Base-by-base conservation (phyloP, 176 grass and related monocot species). In the Typha latifolia region DNA sequence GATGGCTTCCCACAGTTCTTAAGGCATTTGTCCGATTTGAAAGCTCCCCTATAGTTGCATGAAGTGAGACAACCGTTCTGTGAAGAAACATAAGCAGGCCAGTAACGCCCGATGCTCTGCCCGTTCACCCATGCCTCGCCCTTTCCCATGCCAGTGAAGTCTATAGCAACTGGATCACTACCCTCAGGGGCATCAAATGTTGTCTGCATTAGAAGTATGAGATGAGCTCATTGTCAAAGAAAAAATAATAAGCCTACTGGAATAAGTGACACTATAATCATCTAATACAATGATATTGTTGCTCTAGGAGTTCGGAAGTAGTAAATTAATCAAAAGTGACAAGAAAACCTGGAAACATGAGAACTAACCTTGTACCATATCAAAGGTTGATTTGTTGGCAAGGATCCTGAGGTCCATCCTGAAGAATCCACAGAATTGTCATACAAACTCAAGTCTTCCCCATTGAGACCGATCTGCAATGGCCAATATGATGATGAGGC, bases 1-100 rank as follows among this genome's bases (percentile, higher is more conserved):
- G 95, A 99, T 47, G 95, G 86, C n/a, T 94, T 90, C 14, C 95
- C 86, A 57, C 95, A 99, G 75, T 87, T 94, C 70, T 94, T 94
- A 19, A 83, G 79, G 81, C 95, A 99, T 82, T 99, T 99, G 64
- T 4, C 72, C 0, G 86, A 79, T 71, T 3, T 51, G 23, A 80
- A 99, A 68, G 73, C 1, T 72, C 95, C 95, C 81, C 79, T 90
- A 49, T 94, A 99, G 75, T 82, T 81, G 73, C 95, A 99, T 8
- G 79, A 83, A 49, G 71, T 69, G 63, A 73, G 69, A 22, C 95
- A 99, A 16, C 89, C 95, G 12, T 66, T 90, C 64, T 70, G 78
- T 32, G 89, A 77, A 67, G 95, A 62, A 3, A 82, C 47, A 71
- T 94, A 87, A 73, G 76, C 83, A 29, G 95, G 89, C 89, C 95